phyloP scores from a whole-genome alignment of 2,329 filamentous ascomycete genomes.

The Nigrospora oryzae region DNA sequence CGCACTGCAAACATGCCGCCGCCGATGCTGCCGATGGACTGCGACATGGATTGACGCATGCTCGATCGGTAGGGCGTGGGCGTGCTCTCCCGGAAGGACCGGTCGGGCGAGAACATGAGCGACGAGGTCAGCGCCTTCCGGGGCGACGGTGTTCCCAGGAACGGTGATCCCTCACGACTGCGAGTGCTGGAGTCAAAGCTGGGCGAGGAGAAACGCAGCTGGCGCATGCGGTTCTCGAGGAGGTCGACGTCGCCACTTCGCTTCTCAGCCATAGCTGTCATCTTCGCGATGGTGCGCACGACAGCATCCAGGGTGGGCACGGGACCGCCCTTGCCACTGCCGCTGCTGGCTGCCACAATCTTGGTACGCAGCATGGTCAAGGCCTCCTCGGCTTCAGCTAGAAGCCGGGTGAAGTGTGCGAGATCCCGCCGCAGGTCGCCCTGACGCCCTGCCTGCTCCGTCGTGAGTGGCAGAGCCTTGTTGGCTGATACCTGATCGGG shows the following conservation, averaged over 20 bases:
- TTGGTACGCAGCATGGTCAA: slow-evolving; percentile 72
- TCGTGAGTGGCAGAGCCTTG: slow-evolving; percentile 66
- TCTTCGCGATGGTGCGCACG: slow-evolving; percentile 81
- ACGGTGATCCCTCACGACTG: slow-evolving; percentile 32
- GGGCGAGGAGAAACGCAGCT: slow-evolving; percentile 47
- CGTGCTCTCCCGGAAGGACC: slow-evolving; percentile 24
- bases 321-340: slow-evolving; percentile 33
- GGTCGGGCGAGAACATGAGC: slow-evolving; percentile 28
- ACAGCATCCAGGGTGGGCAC: slow-evolving; percentile 84
- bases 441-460: slow-evolving; percentile 78
- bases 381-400: slow-evolving; percentile 73
- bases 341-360: slow-evolving; percentile 51
- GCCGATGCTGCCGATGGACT: slow-evolving; percentile 27
- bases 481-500: slow-evolving; percentile 56
- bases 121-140: slow-evolving; percentile 15
- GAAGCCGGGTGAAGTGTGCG: slow-evolving; percentile 61
- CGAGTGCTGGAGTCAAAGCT: slow-evolving; percentile 25
- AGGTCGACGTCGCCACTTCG: slow-evolving; percentile 86
- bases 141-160: slow-evolving; percentile 21
- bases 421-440: slow-evolving; percentile 74
- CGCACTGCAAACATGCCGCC: slow-evolving; percentile 15
- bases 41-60: slow-evolving; percentile 32
- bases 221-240: slow-evolving; percentile 78
- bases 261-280: slow-evolving; percentile 88
- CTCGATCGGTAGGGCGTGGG: slow-evolving; percentile 26